Evolutionary conservation across 768 basidiomycete species (phyloP).

Genomic region (Boletellus ananiceps): DNA sequence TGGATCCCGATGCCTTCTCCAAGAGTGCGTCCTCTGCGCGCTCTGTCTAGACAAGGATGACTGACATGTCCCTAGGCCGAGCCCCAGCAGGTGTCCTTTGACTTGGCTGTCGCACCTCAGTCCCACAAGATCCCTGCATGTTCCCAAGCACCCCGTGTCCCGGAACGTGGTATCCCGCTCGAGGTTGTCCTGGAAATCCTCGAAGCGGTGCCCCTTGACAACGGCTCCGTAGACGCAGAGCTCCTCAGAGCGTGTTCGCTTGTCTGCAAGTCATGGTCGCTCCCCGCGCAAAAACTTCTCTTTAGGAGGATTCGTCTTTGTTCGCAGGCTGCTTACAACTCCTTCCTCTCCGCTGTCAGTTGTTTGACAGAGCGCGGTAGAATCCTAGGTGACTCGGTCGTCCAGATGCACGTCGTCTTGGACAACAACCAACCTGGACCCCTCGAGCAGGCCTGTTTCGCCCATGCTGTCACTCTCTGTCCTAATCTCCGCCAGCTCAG

Average conservation of each 20-base stretch:
- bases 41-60: not conserved
- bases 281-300: constrained; percentile 58
- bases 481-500: constrained; percentile 54
- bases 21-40: constrained; percentile 18
- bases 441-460: constrained; percentile 54
- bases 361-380: constrained; percentile 44
- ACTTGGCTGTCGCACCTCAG: constrained; percentile 31
- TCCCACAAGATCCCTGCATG: constrained; percentile 16
- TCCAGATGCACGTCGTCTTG: constrained; percentile 50
- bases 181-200: constrained; percentile 63
- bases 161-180: constrained; percentile 44
- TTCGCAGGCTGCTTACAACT: constrained; percentile 47
- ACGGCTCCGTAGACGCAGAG: constrained; percentile 33
- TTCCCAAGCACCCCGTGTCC: constrained; percentile 20
- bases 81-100: constrained; percentile 38
- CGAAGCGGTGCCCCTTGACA: constrained; percentile 47
- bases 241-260: constrained; percentile 54
- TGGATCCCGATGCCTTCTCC: constrained; percentile 19
- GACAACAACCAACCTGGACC: constrained; percentile 65
- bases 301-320: constrained; percentile 55
- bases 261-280: constrained; percentile 64
- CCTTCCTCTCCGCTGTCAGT: constrained; percentile 52
- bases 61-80: constrained; percentile 24
- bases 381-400: constrained; percentile 50
- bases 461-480: constrained; percentile 52